Evolutionary conservation across 192 early-diverging fungal genomes (phyloP).

Genomic region (Chytriomyces confervae): DNA sequence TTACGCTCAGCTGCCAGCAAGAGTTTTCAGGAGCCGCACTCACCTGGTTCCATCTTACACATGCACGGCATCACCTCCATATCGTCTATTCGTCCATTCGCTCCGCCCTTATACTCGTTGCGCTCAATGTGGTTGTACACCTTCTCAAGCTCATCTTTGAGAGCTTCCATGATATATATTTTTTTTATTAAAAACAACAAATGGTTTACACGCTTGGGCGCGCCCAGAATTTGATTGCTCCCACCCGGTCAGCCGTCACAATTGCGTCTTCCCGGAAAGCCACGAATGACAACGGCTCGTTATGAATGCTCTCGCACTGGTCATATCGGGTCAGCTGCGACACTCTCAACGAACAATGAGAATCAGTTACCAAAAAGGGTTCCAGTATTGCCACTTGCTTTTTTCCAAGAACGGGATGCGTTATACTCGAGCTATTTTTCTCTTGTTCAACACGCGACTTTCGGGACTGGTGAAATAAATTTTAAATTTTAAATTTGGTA

Average conservation of each 20-base stretch:
- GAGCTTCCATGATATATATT: not conserved
- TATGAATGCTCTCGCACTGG: conserved; percentile 64
- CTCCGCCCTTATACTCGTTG: conserved; percentile 75
- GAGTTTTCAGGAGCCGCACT: not conserved
- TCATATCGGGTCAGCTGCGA: not conserved
- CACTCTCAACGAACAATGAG: not conserved
- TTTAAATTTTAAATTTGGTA: too few species aligned
- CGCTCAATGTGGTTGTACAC: conserved; percentile 69
- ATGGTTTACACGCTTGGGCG: conserved; percentile 53
- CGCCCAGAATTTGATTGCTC: conserved; percentile 76
- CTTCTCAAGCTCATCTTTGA: conserved; percentile 57
- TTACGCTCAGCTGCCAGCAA: not conserved
- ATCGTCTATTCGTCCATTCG: conserved; percentile 69
- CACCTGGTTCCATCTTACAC: conserved; percentile 75
- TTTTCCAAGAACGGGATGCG: conserved; percentile 49
- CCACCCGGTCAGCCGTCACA: conserved; percentile 74
- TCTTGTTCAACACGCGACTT: conserved; percentile 23
- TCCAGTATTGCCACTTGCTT: conserved; percentile 71
- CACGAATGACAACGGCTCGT: conserved; percentile 65
- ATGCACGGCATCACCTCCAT: conserved; percentile 80
- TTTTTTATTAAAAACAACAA: too few species aligned
- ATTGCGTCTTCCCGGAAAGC: conserved; percentile 73
- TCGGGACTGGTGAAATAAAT: not conserved
- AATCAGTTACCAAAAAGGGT: conserved; percentile 62
- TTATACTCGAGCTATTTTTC: conserved; percentile 36